Percentiles rank a stretch among this genome's conserved stretches.
These are phyloP conservation scores for Endotrypanum monterogeii DNA, from an alignment of 208 protist genomes.

Conservation along the genomic window DNA sequence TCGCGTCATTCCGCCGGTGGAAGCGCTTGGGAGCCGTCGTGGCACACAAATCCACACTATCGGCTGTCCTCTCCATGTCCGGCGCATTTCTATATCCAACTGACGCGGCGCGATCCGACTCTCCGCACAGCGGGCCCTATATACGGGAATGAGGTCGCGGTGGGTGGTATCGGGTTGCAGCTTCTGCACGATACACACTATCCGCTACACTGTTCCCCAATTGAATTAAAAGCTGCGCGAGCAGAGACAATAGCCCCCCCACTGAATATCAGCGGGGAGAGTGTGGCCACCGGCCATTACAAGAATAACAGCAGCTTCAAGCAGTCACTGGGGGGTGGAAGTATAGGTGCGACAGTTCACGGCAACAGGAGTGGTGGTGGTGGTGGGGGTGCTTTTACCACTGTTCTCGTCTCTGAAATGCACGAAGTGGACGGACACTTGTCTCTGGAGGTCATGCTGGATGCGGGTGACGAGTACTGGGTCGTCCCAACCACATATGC, in stretches of 20 bases:
- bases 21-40: slow-evolving; percentile 38
- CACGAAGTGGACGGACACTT: slow-evolving; percentile 57
- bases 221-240: background rate
- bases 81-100: slow-evolving; percentile 58
- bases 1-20: slow-evolving; percentile 53
- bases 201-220: slow-evolving; percentile 42
- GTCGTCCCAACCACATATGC: slow-evolving; percentile 69
- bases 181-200: slow-evolving; percentile 63
- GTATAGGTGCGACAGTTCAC: background rate
- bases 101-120: slow-evolving; percentile 60
- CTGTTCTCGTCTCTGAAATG: slow-evolving; percentile 42
- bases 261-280: background rate
- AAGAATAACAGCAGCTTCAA: background rate
- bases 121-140: slow-evolving; percentile 26
- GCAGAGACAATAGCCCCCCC: background rate
- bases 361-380: too few species aligned
- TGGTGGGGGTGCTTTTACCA: slow-evolving; percentile 3
- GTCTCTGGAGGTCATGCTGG: slow-evolving; percentile 61
- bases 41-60: slow-evolving; percentile 84
- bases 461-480: slow-evolving; percentile 73
- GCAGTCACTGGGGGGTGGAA: background rate
- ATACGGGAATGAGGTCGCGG: slow-evolving; percentile 11
- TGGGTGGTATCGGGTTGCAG: slow-evolving; percentile 67
- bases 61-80: slow-evolving; percentile 45
- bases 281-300: background rate